Percentiles rank a stretch among this genome's conserved stretches.
Conservation (phyloP, 2,329 filamentous ascomycete species). For the Alternaria arbusti region DNA sequence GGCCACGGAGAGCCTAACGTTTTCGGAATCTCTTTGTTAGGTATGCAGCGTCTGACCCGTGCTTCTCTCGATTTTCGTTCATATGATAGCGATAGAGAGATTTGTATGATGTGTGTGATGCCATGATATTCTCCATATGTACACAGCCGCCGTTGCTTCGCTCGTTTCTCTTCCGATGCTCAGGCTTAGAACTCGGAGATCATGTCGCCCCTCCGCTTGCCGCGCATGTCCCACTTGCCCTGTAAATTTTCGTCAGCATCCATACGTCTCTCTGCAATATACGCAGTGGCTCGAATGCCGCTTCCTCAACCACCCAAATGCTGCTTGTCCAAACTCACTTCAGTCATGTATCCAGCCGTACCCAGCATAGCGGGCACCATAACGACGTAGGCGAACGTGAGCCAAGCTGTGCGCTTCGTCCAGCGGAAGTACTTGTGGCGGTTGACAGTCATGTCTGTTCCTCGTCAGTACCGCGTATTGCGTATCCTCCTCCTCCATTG, state of each 20-base stretch:
- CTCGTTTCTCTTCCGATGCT: neutral
- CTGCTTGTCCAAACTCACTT: conserved; percentile 68
- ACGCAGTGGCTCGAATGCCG: conserved; percentile 16
- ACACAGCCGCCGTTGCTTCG: neutral
- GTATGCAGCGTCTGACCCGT: neutral
- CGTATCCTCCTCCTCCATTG: neutral
- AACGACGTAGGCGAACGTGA: conserved; percentile 78
- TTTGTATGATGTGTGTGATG: neutral
- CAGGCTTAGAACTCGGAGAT: conserved; percentile 73
- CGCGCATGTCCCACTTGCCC: conserved; percentile 86
- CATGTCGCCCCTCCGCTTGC: conserved; percentile 87
- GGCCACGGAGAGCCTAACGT: neutral
- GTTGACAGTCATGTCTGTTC: conserved; percentile 77
- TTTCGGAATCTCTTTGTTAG: neutral
- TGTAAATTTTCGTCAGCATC: conserved; percentile 47
- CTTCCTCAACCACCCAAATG: neutral
- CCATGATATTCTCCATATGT: conserved; percentile 17
- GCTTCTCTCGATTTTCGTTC: neutral
- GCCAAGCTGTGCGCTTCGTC: conserved; percentile 80
- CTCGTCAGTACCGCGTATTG: conserved; percentile 12
- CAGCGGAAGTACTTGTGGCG: conserved; percentile 96
- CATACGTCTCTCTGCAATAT: neutral
- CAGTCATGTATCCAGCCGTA: conserved; percentile 77
- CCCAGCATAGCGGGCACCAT: conserved; percentile 74
- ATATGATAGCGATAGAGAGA: accelerated